A percentile compares a stretch with the other conserved stretches of the same genome.
Conservation (phyloP, 2,329 filamentous ascomycete genomes). For the Fusarium compactum region DNA sequence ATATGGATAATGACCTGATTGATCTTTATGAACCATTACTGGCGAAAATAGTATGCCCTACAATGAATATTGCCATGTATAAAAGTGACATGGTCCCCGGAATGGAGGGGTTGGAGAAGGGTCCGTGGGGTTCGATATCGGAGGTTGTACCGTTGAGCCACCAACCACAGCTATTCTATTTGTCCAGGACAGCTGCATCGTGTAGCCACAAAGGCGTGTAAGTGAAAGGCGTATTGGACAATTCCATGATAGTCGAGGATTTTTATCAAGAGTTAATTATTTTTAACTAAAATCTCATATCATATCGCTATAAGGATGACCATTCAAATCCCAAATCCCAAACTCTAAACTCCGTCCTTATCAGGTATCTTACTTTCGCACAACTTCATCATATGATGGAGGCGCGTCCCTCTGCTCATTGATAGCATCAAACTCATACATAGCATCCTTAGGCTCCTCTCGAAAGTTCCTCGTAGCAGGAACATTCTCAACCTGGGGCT, state of each 20-base stretch:
- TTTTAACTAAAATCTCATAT: neutral
- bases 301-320: constrained; percentile 1
- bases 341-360: neutral
- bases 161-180: constrained; percentile 40
- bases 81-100: neutral
- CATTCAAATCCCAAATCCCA: neutral
- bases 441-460: constrained; percentile 5
- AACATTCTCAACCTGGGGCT: neutral
- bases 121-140: constrained; percentile 44
- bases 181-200: constrained; percentile 9
- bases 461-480: neutral
- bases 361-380: constrained; percentile 19
- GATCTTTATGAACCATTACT: neutral
- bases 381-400: constrained; percentile 40
- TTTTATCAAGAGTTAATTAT: neutral
- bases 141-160: constrained; percentile 27
- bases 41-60: neutral
- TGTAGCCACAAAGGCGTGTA: constrained; percentile 8
- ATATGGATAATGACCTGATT: constrained; percentile 19
- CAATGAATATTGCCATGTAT: neutral
- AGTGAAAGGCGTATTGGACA: constrained; percentile 4
- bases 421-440: constrained; percentile 14
- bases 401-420: constrained; percentile 31
- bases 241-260: neutral
- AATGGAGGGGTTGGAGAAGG: constrained; percentile 24